phyloP scores from a whole-genome alignment of 768 basidiomycete species.

The Phylloporus rhodoxanthus region DNA sequence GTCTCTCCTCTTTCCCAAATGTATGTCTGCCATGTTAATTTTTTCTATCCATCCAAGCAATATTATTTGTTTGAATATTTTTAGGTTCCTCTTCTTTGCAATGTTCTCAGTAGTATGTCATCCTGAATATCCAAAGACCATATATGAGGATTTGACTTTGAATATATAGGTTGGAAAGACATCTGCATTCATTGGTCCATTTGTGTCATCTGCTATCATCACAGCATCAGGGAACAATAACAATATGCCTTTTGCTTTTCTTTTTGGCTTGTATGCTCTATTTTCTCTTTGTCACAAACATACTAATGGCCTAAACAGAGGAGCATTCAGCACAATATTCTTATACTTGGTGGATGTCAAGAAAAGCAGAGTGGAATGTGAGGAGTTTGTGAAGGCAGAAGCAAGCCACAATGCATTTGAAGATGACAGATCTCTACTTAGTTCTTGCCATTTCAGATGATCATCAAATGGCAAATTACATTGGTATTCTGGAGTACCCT shows the following conservation, averaged over 20 bases:
- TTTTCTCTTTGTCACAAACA: background rate
- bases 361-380: slow-evolving; percentile 60
- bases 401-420: slow-evolving; percentile 35
- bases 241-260: slow-evolving; percentile 72
- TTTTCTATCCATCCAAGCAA: background rate
- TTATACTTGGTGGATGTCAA: slow-evolving; percentile 58
- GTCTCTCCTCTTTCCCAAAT: slow-evolving; percentile 70
- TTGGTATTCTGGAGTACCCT: no score
- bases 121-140: background rate
- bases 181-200: slow-evolving; percentile 70
- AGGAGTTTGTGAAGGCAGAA: slow-evolving; percentile 56
- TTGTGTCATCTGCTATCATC: slow-evolving; percentile 72
- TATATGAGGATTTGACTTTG: background rate
- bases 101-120: slow-evolving; percentile 56
- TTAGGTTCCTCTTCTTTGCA: slow-evolving; percentile 69
- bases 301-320: slow-evolving; percentile 6
- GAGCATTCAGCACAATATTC: slow-evolving; percentile 39
- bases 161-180: slow-evolving; percentile 57
- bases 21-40: slow-evolving; percentile 30
- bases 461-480: background rate
- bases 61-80: background rate
- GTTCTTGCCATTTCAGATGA: background rate
- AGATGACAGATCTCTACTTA: background rate
- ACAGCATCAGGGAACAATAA: slow-evolving; percentile 61
- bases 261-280: slow-evolving; percentile 57